Percentiles rank a stretch among this genome's conserved stretches.
These are phyloP conservation scores for Arthrobotrys sphaeroides DNA, from an alignment of 2,329 filamentous ascomycete species.

Conservation along the genomic window DNA sequence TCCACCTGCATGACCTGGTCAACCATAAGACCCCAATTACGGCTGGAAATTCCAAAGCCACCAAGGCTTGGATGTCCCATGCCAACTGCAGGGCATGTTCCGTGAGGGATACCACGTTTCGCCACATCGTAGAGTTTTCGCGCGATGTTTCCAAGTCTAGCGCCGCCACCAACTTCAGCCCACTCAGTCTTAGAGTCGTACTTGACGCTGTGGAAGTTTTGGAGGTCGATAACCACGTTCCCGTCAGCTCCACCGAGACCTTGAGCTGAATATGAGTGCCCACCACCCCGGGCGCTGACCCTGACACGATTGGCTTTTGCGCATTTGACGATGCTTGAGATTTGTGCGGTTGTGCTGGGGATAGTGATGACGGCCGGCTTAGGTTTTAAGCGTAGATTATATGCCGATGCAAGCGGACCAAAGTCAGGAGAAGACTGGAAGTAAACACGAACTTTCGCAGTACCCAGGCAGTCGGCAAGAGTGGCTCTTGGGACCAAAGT, in stretches of 20 bases:
- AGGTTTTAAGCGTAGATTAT: conserved; percentile 37
- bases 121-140: conserved; percentile 60
- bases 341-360: conserved; percentile 67
- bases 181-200: conserved; percentile 62
- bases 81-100: conserved; percentile 59
- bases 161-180: conserved; percentile 65
- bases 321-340: conserved; percentile 69
- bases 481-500: conserved; percentile 17
- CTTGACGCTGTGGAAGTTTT: conserved; percentile 63
- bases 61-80: conserved; percentile 62
- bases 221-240: conserved; percentile 64
- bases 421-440: conserved; percentile 23
- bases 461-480: conserved; percentile 28
- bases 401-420: conserved; percentile 20
- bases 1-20: conserved; percentile 66
- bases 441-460: conserved; percentile 16
- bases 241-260: conserved; percentile 66
- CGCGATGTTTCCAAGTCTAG: conserved; percentile 64
- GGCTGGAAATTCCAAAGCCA: conserved; percentile 62
- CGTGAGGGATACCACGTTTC: conserved; percentile 58
- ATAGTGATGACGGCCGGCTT: conserved; percentile 69
- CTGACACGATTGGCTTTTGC: conserved; percentile 65
- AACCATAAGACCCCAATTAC: conserved; percentile 66
- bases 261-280: conserved; percentile 70
- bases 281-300: conserved; percentile 72